A percentile compares a stretch with the other conserved stretches of the same genome.
Conservation (phyloP, 1,284 basidiomycete species). For the Trichosporon sp. region DNA sequence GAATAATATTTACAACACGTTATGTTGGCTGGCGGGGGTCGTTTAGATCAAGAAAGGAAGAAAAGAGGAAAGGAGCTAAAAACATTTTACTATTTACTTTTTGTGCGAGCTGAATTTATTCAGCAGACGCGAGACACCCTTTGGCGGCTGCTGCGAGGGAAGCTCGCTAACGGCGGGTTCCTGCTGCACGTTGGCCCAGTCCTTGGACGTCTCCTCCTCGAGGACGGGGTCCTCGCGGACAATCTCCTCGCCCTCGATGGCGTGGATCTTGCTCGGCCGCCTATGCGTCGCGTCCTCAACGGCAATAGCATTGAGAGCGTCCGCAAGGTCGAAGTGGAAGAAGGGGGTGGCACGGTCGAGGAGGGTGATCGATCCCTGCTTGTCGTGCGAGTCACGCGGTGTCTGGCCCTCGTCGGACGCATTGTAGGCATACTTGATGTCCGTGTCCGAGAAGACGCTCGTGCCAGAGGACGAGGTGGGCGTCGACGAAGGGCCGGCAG, state of each 20-base stretch:
- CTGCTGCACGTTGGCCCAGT: not conserved
- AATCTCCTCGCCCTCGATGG: not conserved
- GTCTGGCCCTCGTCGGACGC: not conserved
- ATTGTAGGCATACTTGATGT: constrained; percentile 9
- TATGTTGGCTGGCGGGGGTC: no score
- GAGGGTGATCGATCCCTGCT: constrained; percentile 22
- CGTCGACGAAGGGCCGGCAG: not conserved
- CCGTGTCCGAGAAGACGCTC: constrained; percentile 10
- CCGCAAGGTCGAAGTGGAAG: constrained; percentile 49
- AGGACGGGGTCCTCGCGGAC: not conserved
- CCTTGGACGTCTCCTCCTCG: not conserved
- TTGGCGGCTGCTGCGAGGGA: not conserved
- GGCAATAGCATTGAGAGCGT: constrained; percentile 39
- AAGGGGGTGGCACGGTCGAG: constrained; percentile 44
- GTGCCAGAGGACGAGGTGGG: not conserved
- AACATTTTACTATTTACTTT: not conserved
- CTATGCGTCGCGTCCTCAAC: constrained; percentile 10
- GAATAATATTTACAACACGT: not conserved
- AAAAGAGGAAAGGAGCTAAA: not conserved
- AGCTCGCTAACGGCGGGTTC: not conserved
- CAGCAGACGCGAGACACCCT: not conserved
- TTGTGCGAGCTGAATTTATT: not conserved
- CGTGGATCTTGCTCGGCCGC: not conserved
- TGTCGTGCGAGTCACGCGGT: not conserved
- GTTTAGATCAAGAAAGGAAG: no score